Evolutionary conservation across 345 rosid genomes (phyloP).

Genomic region (Eucalyptus curtisii): DNA sequence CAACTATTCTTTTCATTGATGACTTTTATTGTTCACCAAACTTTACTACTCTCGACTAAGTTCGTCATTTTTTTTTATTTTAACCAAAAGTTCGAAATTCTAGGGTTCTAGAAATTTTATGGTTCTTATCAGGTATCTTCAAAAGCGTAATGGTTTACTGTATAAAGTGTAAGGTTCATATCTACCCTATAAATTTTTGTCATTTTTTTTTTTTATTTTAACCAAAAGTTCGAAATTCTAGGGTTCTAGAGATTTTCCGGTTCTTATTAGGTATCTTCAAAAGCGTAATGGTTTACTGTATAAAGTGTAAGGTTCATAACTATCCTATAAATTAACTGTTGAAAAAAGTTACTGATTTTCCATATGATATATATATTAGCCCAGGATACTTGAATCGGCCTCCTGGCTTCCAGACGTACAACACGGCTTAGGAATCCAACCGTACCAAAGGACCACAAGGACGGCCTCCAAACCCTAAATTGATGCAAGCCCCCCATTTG

Average conservation of each 20-base stretch:
- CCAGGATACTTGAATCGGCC: not conserved
- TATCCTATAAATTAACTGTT: not conserved
- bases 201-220: not conserved
- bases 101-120: not conserved
- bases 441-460: not conserved
- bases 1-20: not conserved
- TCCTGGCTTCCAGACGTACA: not conserved
- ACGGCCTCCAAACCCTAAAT: not conserved
- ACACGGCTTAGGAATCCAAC: not conserved
- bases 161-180: not conserved
- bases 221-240: not conserved
- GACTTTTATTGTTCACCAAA: not conserved
- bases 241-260: not conserved
- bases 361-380: not conserved
- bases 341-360: not conserved
- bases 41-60: not conserved
- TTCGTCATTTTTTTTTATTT: not conserved
- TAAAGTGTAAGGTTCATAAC: not conserved
- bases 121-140: not conserved
- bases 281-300: not conserved
- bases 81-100: not conserved
- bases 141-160: not conserved
- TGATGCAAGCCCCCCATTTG: not conserved
- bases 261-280: not conserved
- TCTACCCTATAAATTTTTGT: not conserved